These are phyloP conservation scores for Globisporangium alternatum DNA, from an alignment of 352 stramenopile genomes.

Conservation along the genomic window DNA sequence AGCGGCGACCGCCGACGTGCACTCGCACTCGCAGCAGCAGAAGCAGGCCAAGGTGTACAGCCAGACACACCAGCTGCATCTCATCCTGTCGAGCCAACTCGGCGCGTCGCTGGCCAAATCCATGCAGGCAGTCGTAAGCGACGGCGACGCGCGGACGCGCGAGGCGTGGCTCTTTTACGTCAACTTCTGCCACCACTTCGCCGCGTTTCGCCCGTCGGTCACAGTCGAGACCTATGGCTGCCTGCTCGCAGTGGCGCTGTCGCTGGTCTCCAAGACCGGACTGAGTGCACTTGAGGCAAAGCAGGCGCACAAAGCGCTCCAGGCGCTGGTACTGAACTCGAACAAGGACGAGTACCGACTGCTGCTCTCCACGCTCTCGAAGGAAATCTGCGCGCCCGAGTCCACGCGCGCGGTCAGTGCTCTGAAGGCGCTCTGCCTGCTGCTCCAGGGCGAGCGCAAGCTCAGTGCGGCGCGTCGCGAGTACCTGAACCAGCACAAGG, in stretches of 20 bases:
- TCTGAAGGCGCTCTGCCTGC: slow-evolving; percentile 46
- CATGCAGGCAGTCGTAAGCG: slow-evolving; percentile 41
- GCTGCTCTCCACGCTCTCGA: slow-evolving; percentile 48
- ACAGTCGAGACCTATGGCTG: slow-evolving; percentile 60
- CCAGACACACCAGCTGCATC: slow-evolving; percentile 9
- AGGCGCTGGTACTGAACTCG: slow-evolving; percentile 44
- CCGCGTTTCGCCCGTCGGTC: slow-evolving; percentile 38
- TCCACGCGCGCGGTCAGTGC: slow-evolving; percentile 42
- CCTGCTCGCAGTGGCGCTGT: slow-evolving; percentile 51
- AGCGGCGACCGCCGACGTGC: slow-evolving; percentile 23
- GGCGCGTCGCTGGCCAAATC: slow-evolving; percentile 32
- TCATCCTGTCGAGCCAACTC: slow-evolving; percentile 23
- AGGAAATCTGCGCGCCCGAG: slow-evolving; percentile 44
- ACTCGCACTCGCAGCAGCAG: slow-evolving; percentile 9
- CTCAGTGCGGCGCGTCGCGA: slow-evolving; percentile 45
- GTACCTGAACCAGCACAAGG: slow-evolving; percentile 51
- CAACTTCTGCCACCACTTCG: slow-evolving; percentile 52
- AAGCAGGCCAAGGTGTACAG: slow-evolving; percentile 4
- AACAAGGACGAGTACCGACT: slow-evolving; percentile 77
- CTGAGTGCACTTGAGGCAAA: background rate
- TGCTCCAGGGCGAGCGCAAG: slow-evolving; percentile 66
- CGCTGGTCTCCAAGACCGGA: slow-evolving; percentile 19
- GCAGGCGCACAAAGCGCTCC: slow-evolving; percentile 24
- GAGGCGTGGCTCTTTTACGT: slow-evolving; percentile 53
- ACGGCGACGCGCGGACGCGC: slow-evolving; percentile 2